A percentile compares a stretch with the other conserved stretches of the same genome.
These are phyloP conservation scores for Leishmania tropica DNA, from an alignment of 208 protist genomes.

Conservation along the genomic window DNA sequence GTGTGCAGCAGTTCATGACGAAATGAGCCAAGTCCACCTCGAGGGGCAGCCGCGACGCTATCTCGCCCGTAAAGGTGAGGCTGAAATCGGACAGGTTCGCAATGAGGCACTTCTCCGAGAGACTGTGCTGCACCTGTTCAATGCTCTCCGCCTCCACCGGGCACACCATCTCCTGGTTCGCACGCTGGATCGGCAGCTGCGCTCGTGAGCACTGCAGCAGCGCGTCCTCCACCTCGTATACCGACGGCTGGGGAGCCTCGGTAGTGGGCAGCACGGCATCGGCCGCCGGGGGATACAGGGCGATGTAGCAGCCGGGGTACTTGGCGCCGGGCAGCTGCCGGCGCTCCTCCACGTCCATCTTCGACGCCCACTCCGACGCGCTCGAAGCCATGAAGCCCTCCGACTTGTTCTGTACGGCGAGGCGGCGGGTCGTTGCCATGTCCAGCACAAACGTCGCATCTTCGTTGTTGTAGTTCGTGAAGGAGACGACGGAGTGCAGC, in stretches of 20 bases:
- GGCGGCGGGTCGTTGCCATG: conserved; percentile 68
- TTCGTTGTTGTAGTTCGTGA: conserved; percentile 53
- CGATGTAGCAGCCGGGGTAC: conserved; percentile 68
- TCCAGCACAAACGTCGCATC: conserved; percentile 79
- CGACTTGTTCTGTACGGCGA: conserved; percentile 55
- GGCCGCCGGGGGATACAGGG: conserved; percentile 66
- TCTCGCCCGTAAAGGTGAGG: conserved; percentile 87
- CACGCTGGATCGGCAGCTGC: conserved; percentile 52
- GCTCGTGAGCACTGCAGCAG: conserved; percentile 78
- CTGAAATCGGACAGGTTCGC: conserved; percentile 42
- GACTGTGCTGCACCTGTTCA: conserved; percentile 65
- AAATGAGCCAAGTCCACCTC: conserved; percentile 75
- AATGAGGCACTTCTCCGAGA: conserved; percentile 83
- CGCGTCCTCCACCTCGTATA: conserved; percentile 71
- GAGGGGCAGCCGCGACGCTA: conserved; percentile 72
- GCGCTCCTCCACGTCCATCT: conserved; percentile 65
- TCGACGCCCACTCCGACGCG: conserved; percentile 74
- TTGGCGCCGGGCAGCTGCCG: conserved; percentile 40
- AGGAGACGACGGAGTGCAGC: conserved; percentile 27
- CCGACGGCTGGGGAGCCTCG: conserved; percentile 32
- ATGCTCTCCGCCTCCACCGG: conserved; percentile 60
- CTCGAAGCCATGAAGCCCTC: conserved; percentile 77
- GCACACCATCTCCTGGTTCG: conserved; percentile 36
- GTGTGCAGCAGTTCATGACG: conserved; percentile 71
- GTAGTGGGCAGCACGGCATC: conserved; percentile 47